Conservation (phyloP, 1,284 basidiomycete species). For the Microbotryomycetes sp. region DNA sequence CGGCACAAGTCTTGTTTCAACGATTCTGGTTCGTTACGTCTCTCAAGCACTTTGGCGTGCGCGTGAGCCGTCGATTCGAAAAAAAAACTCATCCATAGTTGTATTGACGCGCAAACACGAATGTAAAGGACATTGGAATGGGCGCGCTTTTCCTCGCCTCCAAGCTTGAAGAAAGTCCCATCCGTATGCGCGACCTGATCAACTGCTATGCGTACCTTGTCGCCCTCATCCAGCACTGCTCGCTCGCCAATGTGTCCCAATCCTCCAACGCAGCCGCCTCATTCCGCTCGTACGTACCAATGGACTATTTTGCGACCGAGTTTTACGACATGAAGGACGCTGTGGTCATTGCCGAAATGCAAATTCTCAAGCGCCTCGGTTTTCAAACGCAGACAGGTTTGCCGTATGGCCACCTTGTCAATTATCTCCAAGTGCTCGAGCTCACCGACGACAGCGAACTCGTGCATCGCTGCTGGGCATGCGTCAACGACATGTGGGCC, state of each 20-base stretch:
- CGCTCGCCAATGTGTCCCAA: slow-evolving; percentile 8
- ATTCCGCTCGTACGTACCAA: slow-evolving; percentile 54
- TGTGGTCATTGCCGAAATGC: slow-evolving; percentile 92
- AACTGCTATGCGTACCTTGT: slow-evolving; percentile 82
- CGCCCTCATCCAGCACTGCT: slow-evolving; percentile 10
- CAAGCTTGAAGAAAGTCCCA: slow-evolving; percentile 88
- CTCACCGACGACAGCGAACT: slow-evolving; percentile 43
- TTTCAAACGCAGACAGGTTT: slow-evolving; percentile 57
- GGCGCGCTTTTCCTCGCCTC: slow-evolving; percentile 89
- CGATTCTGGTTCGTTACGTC: slow-evolving; percentile 95
- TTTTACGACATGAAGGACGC: slow-evolving; percentile 86
- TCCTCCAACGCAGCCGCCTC: no score
- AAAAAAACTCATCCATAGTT: no score
- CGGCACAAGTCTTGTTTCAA: slow-evolving; percentile 92
- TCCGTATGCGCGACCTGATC: slow-evolving; percentile 86
- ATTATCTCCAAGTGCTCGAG: slow-evolving; percentile 86
- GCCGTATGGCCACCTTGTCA: slow-evolving; percentile 89
- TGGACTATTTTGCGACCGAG: slow-evolving; percentile 72
- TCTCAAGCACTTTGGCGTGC: slow-evolving; percentile 84
- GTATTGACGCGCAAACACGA: no score
- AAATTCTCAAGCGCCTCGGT: slow-evolving; percentile 73
- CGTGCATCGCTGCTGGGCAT: slow-evolving; percentile 40
- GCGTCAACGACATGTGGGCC: slow-evolving; percentile 42
- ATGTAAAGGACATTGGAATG: slow-evolving; percentile 79
- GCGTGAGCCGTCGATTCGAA: slow-evolving; percentile 52